phyloP scores from a whole-genome alignment of 805 yeast genomes.

The Pichia membranifaciens region DNA sequence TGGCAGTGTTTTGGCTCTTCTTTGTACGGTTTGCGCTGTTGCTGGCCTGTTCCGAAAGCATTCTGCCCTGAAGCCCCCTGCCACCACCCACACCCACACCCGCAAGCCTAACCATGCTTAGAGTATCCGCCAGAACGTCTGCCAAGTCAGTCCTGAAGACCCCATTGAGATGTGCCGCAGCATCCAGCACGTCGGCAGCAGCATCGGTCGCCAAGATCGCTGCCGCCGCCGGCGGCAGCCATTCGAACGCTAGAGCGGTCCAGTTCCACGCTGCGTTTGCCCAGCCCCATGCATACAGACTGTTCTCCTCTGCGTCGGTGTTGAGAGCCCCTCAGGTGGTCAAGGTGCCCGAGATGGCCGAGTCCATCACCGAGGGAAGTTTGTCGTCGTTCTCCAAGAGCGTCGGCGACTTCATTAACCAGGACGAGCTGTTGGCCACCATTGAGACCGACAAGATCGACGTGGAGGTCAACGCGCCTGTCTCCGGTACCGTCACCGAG shows the following conservation, averaged over 20 bases:
- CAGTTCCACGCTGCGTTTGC: too few relatives aligned
- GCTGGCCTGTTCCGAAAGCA: too few relatives aligned
- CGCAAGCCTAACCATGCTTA: neutral
- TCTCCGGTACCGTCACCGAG: constrained; percentile 84
- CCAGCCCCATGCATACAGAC: neutral
- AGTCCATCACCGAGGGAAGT: constrained; percentile 96
- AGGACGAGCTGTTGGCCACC: constrained; percentile 56
- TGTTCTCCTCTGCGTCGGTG: constrained; percentile 3
- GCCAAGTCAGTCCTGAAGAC: neutral
- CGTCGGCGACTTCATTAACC: constrained; percentile 78
- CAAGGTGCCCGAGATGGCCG: constrained; percentile 98
- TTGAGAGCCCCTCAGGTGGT: constrained; percentile 35
- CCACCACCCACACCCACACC: neutral
- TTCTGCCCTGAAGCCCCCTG: neutral
- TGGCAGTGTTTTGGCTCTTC: too few relatives aligned
- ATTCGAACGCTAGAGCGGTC: neutral
- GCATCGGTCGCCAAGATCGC: neutral
- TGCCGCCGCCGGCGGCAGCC: neutral
- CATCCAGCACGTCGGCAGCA: neutral
- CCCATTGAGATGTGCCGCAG: too few relatives aligned
- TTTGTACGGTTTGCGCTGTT: neutral
- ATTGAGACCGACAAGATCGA: constrained; percentile 98
- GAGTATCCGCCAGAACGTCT: neutral
- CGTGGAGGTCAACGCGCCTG: constrained; percentile 93
- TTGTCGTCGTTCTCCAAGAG: constrained; percentile 58